Evolutionary conservation across 495 filamentous ascomycete genomes (phyloP).

Genomic region (Penicillium coprophilum): DNA sequence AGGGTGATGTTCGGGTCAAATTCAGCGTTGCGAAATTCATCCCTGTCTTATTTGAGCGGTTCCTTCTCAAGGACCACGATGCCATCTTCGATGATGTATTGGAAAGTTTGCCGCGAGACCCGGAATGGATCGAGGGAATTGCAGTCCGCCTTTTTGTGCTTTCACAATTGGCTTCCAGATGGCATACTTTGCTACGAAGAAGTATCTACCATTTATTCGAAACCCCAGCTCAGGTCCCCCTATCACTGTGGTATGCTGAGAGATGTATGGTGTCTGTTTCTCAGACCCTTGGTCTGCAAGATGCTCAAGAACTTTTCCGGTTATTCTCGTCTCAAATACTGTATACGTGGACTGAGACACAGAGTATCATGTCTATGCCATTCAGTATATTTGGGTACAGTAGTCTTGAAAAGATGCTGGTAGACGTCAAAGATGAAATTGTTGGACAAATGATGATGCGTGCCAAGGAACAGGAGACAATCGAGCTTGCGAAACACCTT

Average conservation of each 20-base stretch:
- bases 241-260: conserved; percentile 65
- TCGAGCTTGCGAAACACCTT: conserved; percentile 57
- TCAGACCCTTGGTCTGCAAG: conserved; percentile 57
- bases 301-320: conserved; percentile 70
- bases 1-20: conserved; percentile 69
- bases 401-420: conserved; percentile 65
- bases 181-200: conserved; percentile 77
- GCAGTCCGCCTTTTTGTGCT: conserved; percentile 78
- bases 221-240: conserved; percentile 66
- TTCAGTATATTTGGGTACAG: conserved; percentile 79
- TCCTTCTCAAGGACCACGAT: conserved; percentile 75
- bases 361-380: conserved; percentile 66
- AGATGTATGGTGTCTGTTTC: conserved; percentile 68
- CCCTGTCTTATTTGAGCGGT: conserved; percentile 75
- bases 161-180: conserved; percentile 69
- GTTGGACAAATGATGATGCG: conserved; percentile 84
- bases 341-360: conserved; percentile 79
- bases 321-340: conserved; percentile 90
- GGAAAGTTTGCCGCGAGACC: conserved; percentile 66
- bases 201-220: conserved; percentile 93
- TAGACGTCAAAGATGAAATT: conserved; percentile 74
- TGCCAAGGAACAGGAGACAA: conserved; percentile 61
- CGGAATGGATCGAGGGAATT: conserved; percentile 75
- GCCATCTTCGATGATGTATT: conserved; percentile 77
- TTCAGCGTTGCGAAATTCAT: conserved; percentile 67